These are phyloP conservation scores for Solanum tarapatanum DNA, from an alignment of 257 asterid species.

Conservation along the genomic window DNA sequence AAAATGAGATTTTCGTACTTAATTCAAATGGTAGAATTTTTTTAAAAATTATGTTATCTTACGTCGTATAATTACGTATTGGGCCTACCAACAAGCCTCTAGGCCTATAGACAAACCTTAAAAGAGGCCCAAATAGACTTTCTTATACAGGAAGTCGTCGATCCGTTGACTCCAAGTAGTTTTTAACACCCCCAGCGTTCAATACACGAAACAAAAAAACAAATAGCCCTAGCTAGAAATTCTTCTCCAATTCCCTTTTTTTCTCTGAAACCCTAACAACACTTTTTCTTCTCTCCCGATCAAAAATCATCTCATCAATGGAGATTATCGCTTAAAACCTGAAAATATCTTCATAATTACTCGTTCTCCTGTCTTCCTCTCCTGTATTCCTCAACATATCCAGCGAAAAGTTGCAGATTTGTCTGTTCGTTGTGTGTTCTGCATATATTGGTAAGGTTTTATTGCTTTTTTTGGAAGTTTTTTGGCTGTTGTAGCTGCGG, in stretches of 20 bases:
- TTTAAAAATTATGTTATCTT: no score
- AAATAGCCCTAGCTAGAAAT: neutral
- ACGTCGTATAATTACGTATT: no score
- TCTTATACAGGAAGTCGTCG: neutral
- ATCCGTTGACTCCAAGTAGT: neutral
- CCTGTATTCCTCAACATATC: neutral
- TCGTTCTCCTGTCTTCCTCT: neutral
- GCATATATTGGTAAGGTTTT: neutral
- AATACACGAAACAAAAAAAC: neutral
- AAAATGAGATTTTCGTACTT: no score
- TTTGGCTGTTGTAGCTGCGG: neutral
- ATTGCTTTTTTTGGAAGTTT: neutral
- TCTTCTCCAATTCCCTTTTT: neutral
- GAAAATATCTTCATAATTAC: neutral
- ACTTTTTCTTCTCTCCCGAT: neutral
- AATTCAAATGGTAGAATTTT: rapidly evolving
- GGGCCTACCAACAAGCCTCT: no score
- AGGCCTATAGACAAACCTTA: neutral
- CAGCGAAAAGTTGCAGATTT: neutral
- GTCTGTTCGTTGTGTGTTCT: neutral
- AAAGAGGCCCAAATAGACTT: neutral
- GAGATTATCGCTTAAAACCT: neutral
- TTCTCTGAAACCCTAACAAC: neutral
- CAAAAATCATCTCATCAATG: neutral
- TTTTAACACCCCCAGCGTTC: neutral